Percentiles rank a stretch among this genome's conserved stretches.
Evolutionary conservation across 352 stramenopile species (phyloP).

Genomic region (Salisapilia sapeloensis): DNA sequence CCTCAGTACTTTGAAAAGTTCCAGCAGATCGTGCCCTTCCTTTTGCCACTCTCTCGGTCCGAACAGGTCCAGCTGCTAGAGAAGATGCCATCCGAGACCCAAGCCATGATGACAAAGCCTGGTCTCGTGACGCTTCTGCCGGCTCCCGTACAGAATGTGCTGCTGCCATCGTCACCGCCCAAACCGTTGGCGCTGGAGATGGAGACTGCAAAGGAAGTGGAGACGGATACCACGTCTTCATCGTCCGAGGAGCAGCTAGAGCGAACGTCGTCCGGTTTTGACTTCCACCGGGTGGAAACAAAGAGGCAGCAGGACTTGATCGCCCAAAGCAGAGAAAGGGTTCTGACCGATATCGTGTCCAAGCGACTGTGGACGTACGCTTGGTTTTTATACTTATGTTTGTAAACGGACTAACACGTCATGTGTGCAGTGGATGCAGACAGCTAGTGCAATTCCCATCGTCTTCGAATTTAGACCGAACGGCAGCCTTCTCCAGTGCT

Average conservation of each 20-base stretch:
- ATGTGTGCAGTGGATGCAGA: slow-evolving; percentile 16
- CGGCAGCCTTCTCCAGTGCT: slow-evolving; percentile 45
- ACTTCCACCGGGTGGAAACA: slow-evolving; percentile 31
- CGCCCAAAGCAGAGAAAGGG: slow-evolving; percentile 14
- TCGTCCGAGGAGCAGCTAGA: slow-evolving; percentile 3
- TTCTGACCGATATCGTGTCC: slow-evolving; percentile 48
- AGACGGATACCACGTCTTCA: slow-evolving; percentile 2
- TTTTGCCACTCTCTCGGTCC: slow-evolving; percentile 38
- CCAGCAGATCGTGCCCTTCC: slow-evolving; percentile 51
- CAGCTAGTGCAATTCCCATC: slow-evolving; percentile 42
- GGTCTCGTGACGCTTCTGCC: slow-evolving; percentile 52
- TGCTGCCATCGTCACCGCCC: slow-evolving; percentile 18
- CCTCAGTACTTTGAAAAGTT: slow-evolving; percentile 54
- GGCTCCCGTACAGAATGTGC: slow-evolving; percentile 24
- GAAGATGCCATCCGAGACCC: slow-evolving; percentile 41
- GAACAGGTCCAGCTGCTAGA: slow-evolving; percentile 60
- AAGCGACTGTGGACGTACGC: slow-evolving; percentile 31
- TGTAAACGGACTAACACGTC: not conserved
- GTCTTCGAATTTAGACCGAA: slow-evolving; percentile 36
- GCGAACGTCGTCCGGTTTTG: slow-evolving; percentile 32
- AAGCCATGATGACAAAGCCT: slow-evolving; percentile 54
- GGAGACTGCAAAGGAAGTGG: not conserved
- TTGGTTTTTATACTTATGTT: not conserved
- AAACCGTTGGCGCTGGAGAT: slow-evolving; percentile 1
- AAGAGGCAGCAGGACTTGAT: slow-evolving; percentile 7